Conservation (phyloP, 352 stramenopile genomes). For the Globisporangium cystogenes region DNA sequence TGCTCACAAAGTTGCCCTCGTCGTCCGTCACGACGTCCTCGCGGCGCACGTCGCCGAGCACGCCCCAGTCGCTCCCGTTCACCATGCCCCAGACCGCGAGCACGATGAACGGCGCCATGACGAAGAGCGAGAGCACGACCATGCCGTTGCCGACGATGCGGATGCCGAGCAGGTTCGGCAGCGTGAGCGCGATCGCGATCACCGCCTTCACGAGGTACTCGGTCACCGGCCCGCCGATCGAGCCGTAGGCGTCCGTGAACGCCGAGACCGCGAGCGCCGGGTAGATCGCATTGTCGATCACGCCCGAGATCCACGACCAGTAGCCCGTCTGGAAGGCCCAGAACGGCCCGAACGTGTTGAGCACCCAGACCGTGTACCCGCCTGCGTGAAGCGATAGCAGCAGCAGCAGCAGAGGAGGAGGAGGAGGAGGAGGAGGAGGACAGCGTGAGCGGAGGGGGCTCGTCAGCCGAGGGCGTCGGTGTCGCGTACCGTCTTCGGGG, state of each 20-base stretch:
- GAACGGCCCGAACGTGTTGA: conserved; percentile 87
- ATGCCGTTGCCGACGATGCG: conserved; percentile 80
- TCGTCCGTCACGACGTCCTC: conserved; percentile 26
- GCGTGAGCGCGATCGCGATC: conserved; percentile 28
- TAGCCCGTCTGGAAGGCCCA: conserved; percentile 82
- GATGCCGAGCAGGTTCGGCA: conserved; percentile 54
- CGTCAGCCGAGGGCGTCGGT: background rate
- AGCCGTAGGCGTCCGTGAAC: conserved; percentile 33
- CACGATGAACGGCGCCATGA: conserved; percentile 90
- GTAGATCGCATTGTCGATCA: conserved; percentile 93
- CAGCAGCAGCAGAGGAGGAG: background rate
- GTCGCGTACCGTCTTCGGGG: conserved; percentile 58
- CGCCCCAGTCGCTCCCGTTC: conserved; percentile 24
- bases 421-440: background rate
- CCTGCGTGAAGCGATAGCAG: conserved; percentile 4
- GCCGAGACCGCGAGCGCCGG: conserved; percentile 59
- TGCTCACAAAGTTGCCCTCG: conserved; percentile 30
- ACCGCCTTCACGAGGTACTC: conserved; percentile 41
- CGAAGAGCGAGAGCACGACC: conserved; percentile 72
- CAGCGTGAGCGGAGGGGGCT: background rate
- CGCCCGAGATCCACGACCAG: conserved; percentile 84
- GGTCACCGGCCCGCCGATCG: conserved; percentile 17
- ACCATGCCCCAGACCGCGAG: conserved; percentile 29
- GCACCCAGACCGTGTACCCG: conserved; percentile 89
- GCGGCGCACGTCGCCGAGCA: conserved; percentile 28